Evolutionary conservation across 805 yeast species (phyloP).

Genomic region (Suhomyces prunicola): DNA sequence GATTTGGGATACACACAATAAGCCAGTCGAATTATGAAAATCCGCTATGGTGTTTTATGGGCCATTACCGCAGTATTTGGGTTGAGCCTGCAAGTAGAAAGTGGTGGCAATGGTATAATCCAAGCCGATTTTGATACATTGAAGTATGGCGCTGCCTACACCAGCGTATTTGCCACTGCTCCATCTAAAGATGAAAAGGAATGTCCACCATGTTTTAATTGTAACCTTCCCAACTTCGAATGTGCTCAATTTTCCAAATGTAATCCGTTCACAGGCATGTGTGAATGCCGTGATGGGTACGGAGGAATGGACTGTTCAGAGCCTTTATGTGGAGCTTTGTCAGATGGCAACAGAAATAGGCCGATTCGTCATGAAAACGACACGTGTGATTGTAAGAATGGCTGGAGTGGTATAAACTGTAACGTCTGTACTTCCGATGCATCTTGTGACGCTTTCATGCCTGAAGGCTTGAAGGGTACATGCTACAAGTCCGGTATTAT

Average conservation of each 20-base stretch:
- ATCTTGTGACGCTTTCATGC: constrained; percentile 84
- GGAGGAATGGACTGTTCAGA: constrained; percentile 90
- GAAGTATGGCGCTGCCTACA: not conserved
- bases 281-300: constrained; percentile 90
- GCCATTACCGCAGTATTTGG: not conserved
- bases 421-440: constrained; percentile 72
- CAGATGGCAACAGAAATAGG: constrained; percentile 58
- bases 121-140: not conserved
- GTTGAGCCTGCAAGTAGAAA: not conserved
- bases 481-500: constrained; percentile 85
- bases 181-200: constrained; percentile 27
- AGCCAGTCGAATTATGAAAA: not conserved
- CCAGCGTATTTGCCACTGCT: not conserved
- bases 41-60: not conserved
- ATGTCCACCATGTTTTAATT: constrained; percentile 93
- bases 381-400: constrained; percentile 70
- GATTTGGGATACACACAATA: not conserved
- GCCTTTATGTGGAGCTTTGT: constrained; percentile 82
- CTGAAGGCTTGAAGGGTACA: constrained; percentile 79
- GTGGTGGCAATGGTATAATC: not conserved
- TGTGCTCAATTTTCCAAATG: constrained; percentile 91
- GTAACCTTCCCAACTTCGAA: constrained; percentile 84
- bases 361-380: constrained; percentile 57
- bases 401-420: constrained; percentile 96
- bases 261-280: constrained; percentile 81